Evolutionary conservation across 257 asterid species (phyloP).

Genomic region (Scutellaria baicalensis): DNA sequence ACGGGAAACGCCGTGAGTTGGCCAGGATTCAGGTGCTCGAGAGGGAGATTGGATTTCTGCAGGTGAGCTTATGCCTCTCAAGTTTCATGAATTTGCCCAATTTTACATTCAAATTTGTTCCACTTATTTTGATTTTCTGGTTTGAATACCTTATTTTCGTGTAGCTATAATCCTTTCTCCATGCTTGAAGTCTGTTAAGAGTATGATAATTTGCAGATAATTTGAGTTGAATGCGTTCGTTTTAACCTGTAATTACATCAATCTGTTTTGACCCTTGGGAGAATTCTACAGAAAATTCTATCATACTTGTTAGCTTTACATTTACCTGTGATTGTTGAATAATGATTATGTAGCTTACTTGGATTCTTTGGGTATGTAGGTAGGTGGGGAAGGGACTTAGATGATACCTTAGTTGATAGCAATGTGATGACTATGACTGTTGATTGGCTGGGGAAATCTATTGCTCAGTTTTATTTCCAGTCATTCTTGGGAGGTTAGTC

Average conservation of each 20-base stretch:
- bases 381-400: background rate
- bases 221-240: background rate
- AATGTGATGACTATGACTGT: background rate
- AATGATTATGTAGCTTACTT: background rate
- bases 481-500: no score
- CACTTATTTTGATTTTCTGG: background rate
- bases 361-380: background rate
- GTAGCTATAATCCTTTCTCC: background rate
- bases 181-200: background rate
- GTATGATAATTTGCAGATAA: background rate
- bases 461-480: background rate
- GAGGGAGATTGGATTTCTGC: constrained; percentile 59
- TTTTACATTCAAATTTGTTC: background rate
- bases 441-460: background rate
- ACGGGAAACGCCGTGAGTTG: constrained; percentile 57
- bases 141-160: no score
- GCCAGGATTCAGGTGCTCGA: constrained; percentile 56
- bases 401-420: background rate
- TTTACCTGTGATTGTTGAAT: background rate
- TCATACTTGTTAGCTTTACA: background rate
- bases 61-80: constrained; percentile 29
- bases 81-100: background rate
- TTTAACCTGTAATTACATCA: background rate
- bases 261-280: background rate
- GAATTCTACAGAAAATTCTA: background rate